Base-by-base conservation (phyloP, 768 basidiomycete genomes). In the Russula emetica region DNA sequence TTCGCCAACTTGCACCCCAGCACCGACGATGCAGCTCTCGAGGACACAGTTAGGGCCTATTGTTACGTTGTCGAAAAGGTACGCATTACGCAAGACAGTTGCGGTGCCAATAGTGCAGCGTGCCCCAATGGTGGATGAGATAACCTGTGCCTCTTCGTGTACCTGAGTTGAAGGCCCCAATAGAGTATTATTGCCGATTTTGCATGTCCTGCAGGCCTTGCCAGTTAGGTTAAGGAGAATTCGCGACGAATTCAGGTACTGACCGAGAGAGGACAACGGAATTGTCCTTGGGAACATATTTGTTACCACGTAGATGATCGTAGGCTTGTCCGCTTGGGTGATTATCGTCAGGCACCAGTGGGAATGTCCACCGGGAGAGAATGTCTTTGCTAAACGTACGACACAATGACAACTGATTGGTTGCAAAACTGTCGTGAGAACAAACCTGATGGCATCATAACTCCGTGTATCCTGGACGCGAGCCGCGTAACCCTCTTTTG, bases 281-380 rank as follows among this genome's bases (percentile, higher is more conserved):
- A 66, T 84, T 82, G 66, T 90, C 86, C 68, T 86, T 84, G 22
- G 94, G 85, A 65, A 95, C 82, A 72, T 98, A 99, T 69, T 88
- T 87, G 75, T 94, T 92, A 7, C 93, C 94, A 32, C 89, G 83
- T 40, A 88, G 82, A 71, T 94, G 86, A 71, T 96, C 92, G 72
- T 98, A 98, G 42, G 80, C 72, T 61, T 89, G 85, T 7, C 87
- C 87, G 16, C 87, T 83, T 2, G 93, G 94, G 69, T 94, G 84
- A 74, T 94, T 92, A 73, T 95, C 87, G 72, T 98, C 97, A 10
- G 96, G 96, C 5, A 94, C 94, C 10, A 98, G 78, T 2, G 97
- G 97, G 77, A 96, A 98, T 6, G 92, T 91, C 90, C 94, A 94
- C 68, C 97, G 81, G 50, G 92, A 84, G 34, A 98, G 76, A 55